Base-by-base conservation (phyloP, 192 early-diverging fungal species). In the Coemansia sp. region DNA sequence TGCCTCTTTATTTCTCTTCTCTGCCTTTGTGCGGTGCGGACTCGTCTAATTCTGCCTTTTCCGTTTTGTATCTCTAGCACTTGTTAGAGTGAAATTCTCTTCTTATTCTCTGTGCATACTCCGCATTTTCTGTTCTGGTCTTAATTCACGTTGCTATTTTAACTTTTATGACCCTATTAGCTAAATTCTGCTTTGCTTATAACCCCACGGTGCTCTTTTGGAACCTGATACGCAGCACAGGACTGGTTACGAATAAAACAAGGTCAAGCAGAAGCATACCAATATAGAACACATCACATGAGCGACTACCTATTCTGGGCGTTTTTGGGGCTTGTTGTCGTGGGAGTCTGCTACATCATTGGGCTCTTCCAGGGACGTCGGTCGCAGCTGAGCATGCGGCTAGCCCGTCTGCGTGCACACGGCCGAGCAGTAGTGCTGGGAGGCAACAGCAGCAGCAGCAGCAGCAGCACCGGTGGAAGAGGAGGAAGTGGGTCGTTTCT, bases 271-370 rank as follows among this genome's bases (percentile, higher is more conserved):
- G 17, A 8, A 57, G 17, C 38, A n/a, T 7, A 59, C 57, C 57
- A 48, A 5, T 48, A 48, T 11, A 48, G n/a, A n/a, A 48, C 11
- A 48, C 46, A 48, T 1, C 46, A 2, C 14, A 46, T 63, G 46
- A 72, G 69, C 70, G 75, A 82, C 48, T 77, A 71, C 45, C 20
- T 70, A 17, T 70, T 77, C 58, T 76, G 79, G 68, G 69, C 61
- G 61, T 62, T 82, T 62, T 48, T 69, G 25, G 41, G 43, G 12
- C 68, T 82, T 10, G 67, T 65, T 22, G 42, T 82, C 11, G 56
- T 72, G 0, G 74, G 68, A n/a, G 61, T 82, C 42, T 82, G 79
- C 71, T 82, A 77, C 55, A 41, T 82, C 7, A 60, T 82, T 38
- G 71, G 75, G n/a, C 57, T 77, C 38, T 74, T 82, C 57, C 37